phyloP scores from a whole-genome alignment of 768 basidiomycete genomes.

The Boletus fagicola region DNA sequence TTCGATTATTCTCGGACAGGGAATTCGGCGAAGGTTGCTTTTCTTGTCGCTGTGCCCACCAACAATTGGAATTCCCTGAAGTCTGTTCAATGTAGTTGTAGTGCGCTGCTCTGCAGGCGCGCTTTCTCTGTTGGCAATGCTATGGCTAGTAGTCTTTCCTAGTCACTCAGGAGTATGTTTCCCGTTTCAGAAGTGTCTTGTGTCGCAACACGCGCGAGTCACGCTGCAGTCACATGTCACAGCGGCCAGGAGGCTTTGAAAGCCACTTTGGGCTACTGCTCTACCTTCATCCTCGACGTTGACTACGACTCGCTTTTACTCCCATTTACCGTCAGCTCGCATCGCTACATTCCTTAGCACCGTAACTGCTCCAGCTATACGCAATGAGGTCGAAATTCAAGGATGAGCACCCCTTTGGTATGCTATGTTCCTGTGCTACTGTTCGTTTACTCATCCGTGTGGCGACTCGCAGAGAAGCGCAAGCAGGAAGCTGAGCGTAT shows the following conservation, averaged over 20 bases:
- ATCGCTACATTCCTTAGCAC: slow-evolving; percentile 2
- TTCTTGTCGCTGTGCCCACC: neutral
- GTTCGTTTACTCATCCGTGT: slow-evolving; percentile 33
- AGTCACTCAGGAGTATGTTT: neutral
- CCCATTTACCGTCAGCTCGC: slow-evolving; percentile 8
- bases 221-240: slow-evolving; percentile 34
- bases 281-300: slow-evolving; percentile 25
- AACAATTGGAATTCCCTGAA: neutral
- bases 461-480: slow-evolving; percentile 77
- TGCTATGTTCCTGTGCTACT: slow-evolving; percentile 26
- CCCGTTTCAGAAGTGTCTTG: slow-evolving; percentile 20
- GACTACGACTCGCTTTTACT: slow-evolving; percentile 22
- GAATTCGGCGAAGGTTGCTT: neutral
- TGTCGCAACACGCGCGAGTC: slow-evolving; percentile 23
- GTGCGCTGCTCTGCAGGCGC: slow-evolving; percentile 4
- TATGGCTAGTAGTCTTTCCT: neutral
- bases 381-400: slow-evolving; percentile 94
- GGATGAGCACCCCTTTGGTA: slow-evolving; percentile 99
- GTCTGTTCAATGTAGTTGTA: neutral
- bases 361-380: slow-evolving; percentile 2
- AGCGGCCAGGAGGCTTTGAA: slow-evolving; percentile 32
- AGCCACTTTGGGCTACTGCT: slow-evolving; percentile 25
- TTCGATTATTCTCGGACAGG: neutral
- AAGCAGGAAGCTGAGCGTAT: slow-evolving; percentile 99
- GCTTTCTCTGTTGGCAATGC: neutral